These are phyloP conservation scores for Collybiopsis luxurians DNA, from an alignment of 768 basidiomycete genomes.

Conservation along the genomic window DNA sequence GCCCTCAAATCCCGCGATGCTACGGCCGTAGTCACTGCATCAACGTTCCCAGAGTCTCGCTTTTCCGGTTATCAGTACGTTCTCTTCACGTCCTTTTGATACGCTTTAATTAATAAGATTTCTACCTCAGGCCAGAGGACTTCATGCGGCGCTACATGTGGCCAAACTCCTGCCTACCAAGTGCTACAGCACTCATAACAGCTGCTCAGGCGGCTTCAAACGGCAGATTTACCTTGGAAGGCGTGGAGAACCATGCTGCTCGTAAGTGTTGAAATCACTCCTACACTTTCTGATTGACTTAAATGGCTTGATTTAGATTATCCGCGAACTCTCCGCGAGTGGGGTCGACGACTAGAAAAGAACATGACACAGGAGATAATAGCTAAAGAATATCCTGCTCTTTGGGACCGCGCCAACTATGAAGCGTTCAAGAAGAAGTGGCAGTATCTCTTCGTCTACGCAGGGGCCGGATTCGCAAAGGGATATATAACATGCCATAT, in stretches of 20 bases:
- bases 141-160: conserved; percentile 90
- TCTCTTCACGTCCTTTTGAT: conserved; percentile 12
- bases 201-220: conserved; percentile 68
- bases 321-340: conserved; percentile 90
- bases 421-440: conserved; percentile 78
- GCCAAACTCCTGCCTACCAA: conserved; percentile 87
- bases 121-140: conserved; percentile 57
- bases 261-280: conserved; percentile 42
- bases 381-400: conserved; percentile 55
- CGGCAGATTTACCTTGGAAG: conserved; percentile 78
- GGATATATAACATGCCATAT: conserved; percentile 84
- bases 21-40: conserved; percentile 65
- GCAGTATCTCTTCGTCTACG: conserved; percentile 83
- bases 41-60: conserved; percentile 68
- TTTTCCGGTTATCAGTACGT: conserved; percentile 70
- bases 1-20: conserved; percentile 70
- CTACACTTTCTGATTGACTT: conserved; percentile 12
- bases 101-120: background rate
- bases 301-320: conserved; percentile 58
- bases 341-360: conserved; percentile 73
- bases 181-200: conserved; percentile 76
- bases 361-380: conserved; percentile 61
- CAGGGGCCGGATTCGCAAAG: conserved; percentile 75
- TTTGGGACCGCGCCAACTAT: conserved; percentile 55
- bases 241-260: conserved; percentile 81